Evolutionary conservation across 345 rosid genomes (phyloP).

Genomic region (Eucalyptus shirleyi): DNA sequence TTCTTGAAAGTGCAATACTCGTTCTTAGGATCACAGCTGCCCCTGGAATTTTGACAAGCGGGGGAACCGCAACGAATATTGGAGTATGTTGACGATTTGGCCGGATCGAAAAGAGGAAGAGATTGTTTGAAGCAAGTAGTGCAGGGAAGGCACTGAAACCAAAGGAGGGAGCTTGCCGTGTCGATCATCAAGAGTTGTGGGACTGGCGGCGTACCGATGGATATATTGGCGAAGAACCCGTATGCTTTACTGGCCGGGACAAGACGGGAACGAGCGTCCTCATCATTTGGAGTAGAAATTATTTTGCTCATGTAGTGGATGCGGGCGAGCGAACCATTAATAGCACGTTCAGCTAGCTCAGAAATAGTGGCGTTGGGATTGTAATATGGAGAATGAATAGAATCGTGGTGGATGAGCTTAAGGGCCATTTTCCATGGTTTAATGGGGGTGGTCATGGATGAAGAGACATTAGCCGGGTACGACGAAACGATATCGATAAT

Average conservation of each 20-base stretch:
- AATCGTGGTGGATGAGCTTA: not conserved
- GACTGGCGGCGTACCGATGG: not conserved
- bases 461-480: not conserved
- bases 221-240: not conserved
- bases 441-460: not conserved
- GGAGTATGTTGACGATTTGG: not conserved
- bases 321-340: not conserved
- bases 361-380: not conserved
- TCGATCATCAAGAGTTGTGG: not conserved
- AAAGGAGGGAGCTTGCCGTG: not conserved
- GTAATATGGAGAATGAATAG: not conserved
- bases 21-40: not conserved
- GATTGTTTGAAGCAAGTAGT: not conserved
- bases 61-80: not conserved
- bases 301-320: not conserved
- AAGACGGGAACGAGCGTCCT: not conserved
- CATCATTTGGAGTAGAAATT: not conserved
- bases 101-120: not conserved
- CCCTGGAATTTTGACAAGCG: not conserved
- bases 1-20: not conserved
- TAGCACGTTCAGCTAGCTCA: not conserved
- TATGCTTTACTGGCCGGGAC: not conserved
- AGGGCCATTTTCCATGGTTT: not conserved
- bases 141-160: not conserved
- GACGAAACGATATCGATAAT: not conserved